A percentile compares a stretch with the other conserved stretches of the same genome.
phyloP scores from a whole-genome alignment of 495 filamentous ascomycete species.

The Jackrogersella minutella region DNA sequence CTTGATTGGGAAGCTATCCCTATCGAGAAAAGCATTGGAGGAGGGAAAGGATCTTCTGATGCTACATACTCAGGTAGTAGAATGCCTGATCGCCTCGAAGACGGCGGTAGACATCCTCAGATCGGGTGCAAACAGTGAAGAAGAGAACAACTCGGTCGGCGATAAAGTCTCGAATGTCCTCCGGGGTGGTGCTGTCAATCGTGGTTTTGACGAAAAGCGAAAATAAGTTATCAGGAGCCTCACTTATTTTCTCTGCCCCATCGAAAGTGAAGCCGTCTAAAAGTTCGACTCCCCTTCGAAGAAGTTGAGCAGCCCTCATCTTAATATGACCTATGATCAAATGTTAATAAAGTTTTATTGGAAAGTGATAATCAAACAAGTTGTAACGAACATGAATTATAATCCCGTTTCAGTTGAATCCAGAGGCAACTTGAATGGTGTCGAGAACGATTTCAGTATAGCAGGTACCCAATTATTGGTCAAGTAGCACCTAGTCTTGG shows the following conservation, averaged over 20 bases:
- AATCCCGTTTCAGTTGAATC: no score
- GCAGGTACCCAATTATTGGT: no score
- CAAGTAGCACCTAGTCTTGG: no score
- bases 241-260: neutral
- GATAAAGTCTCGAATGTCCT: neutral
- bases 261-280: neutral
- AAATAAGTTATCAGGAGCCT: neutral
- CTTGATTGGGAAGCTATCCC: neutral
- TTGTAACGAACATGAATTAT: no score
- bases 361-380: no score
- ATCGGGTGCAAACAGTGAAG: conserved; percentile 1
- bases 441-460: no score
- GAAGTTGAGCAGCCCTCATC: neutral
- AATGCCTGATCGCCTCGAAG: conserved; percentile 20
- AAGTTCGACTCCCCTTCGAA: neutral
- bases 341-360: no score
- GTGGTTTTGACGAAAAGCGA: neutral
- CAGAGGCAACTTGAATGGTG: no score
- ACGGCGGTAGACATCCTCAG: conserved; percentile 23
- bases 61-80: conserved; percentile 11
- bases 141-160: neutral
- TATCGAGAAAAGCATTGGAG: neutral
- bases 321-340: no score
- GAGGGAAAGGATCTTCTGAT: neutral
- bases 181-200: neutral